These are phyloP conservation scores for Penicillium sp. DNA, from an alignment of 2,329 filamentous ascomycete genomes.

Conservation along the genomic window DNA sequence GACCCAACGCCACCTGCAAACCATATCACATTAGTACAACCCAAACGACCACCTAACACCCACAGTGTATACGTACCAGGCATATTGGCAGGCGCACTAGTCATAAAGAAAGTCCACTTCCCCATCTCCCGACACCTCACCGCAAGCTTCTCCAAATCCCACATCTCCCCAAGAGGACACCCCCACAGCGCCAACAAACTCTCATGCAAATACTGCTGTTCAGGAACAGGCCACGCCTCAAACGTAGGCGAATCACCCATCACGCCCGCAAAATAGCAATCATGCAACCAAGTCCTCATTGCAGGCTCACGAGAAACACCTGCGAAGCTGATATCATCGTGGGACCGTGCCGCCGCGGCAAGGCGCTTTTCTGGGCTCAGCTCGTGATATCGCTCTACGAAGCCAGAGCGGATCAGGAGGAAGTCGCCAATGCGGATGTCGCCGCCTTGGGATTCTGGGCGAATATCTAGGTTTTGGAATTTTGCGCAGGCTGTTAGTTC, in stretches of 20 bases:
- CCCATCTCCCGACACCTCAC: conserved; percentile 35
- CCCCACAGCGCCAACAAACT: conserved; percentile 46
- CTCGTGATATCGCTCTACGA: conserved; percentile 58
- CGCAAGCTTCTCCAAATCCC: conserved; percentile 43
- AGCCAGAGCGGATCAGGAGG: conserved; percentile 65
- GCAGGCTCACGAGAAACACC: conserved; percentile 56
- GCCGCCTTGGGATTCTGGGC: conserved; percentile 53
- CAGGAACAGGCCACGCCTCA: conserved; percentile 60
- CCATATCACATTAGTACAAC: conserved; percentile 4
- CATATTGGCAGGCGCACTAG: conserved; percentile 44
- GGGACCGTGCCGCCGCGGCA: conserved; percentile 30
- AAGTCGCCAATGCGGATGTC: conserved; percentile 64
- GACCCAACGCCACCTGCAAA: conserved; percentile 32
- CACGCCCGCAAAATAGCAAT: conserved; percentile 67
- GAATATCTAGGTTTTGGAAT: conserved; percentile 63
- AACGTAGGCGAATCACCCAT: conserved; percentile 64
- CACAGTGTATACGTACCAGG: conserved; percentile 30
- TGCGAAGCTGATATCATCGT: conserved; percentile 44
- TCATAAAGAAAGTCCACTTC: conserved; percentile 45
- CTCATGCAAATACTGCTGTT: conserved; percentile 40
- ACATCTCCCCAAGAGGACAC: conserved; percentile 48
- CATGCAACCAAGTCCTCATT: conserved; percentile 66
- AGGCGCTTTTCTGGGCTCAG: conserved; percentile 39
- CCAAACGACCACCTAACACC: not conserved
- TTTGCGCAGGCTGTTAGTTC: conserved; percentile 61